A percentile compares a stretch with the other conserved stretches of the same genome.
Conservation (phyloP, 768 basidiomycete genomes). For the Gyrodon lividus region DNA sequence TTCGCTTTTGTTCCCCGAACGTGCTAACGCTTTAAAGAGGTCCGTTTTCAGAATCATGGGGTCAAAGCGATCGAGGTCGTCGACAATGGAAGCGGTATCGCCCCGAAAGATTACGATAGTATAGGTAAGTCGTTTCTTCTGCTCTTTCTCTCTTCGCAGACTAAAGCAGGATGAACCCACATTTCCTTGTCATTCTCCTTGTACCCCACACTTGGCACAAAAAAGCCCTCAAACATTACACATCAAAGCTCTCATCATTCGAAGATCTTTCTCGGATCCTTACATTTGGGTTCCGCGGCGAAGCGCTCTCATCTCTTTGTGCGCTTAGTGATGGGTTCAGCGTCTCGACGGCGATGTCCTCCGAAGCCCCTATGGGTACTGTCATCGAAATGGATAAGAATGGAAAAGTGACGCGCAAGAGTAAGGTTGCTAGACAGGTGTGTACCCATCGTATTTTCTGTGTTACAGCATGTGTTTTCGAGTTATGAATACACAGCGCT, state of each 20-base stretch:
- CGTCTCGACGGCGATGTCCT: conserved; percentile 70
- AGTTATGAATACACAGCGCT: not conserved
- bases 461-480: not conserved
- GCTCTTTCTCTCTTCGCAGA: not conserved
- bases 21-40: conserved; percentile 50
- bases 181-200: not conserved
- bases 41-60: conserved; percentile 88
- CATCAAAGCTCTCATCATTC: conserved; percentile 83
- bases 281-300: conserved; percentile 95
- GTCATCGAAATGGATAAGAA: conserved; percentile 67
- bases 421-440: conserved; percentile 78
- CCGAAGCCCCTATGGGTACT: conserved; percentile 76
- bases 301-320: conserved; percentile 92
- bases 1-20: not conserved
- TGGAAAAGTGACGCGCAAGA: conserved; percentile 57
- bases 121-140: conserved; percentile 56
- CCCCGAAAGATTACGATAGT: conserved; percentile 68
- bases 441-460: conserved; percentile 12
- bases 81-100: conserved; percentile 91
- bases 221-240: conserved; percentile 86
- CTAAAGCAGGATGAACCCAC: not conserved
- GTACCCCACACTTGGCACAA: not conserved
- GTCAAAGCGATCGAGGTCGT: conserved; percentile 79
- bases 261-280: conserved; percentile 67
- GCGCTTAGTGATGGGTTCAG: conserved; percentile 70